Evolutionary conservation across 371 early-diverging fungal species (phyloP), one percentile per base, ranked within the genome.

Genomic region (Mortierella polycephala): DNA sequence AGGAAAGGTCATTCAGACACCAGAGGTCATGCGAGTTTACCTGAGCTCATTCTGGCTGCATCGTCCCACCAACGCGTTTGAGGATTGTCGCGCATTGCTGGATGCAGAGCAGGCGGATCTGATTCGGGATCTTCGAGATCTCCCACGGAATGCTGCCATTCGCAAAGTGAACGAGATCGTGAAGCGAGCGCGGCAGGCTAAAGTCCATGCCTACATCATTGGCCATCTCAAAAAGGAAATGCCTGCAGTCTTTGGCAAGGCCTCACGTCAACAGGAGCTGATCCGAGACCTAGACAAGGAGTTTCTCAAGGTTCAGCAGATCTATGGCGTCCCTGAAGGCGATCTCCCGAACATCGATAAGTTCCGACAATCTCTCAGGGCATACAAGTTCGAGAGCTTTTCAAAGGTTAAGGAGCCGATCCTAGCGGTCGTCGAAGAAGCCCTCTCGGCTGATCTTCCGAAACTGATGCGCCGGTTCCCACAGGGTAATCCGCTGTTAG

Each of bases 161-260:
- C 88, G 96, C 7, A 93, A 94, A 51, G 87, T 96, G 53, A 96
- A 96, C 77, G 95, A 96, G 58, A 94, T 96, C 61, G 95, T 96
- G 44, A 96, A 95, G 71, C 86, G 96, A 10, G 92, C 95, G 1
- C 84, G 94, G 11, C 82, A 90, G 60, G 95, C 95, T 41, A 62
- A 87, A 81, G 93, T 93, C 2, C 96, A 96, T 74, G 96, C 95
- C 10, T 84, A 92, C 64, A 94, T 96, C 58, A 91, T 96, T 57
- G 87, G 93, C 8, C 93, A 95, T 69, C 82, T 96, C 45, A 91
- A 91, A 52, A 88, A 90, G 66, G 93, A 94, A 69, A 92, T 96
- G 91, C 96, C 96, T 1, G 76, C 91, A 23, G 89, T 95, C 84
- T 94, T 94, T 85, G 94, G 94, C 65, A 95, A 95, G 65, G 83